Evolutionary conservation across 2,329 filamentous ascomycete genomes (phyloP), one percentile per base, ranked within the genome.

Genomic region (Colletotrichum musae): DNA sequence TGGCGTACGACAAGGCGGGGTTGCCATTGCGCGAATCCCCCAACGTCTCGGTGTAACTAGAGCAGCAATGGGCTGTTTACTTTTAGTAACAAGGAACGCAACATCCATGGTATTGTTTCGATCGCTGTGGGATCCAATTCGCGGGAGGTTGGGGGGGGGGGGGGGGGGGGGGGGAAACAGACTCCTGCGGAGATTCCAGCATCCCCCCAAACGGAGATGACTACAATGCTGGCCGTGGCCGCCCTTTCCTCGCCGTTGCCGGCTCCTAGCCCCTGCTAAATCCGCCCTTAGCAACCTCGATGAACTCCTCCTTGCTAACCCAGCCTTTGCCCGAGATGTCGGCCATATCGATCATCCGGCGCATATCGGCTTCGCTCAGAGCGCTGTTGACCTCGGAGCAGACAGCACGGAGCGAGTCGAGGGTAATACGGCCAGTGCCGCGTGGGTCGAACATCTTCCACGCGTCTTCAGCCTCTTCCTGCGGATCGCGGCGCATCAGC

Each of bases 261-360:
- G 13, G 28, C 12, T 15, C 16, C 32, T 26, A 69, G 48, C 62
- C 62, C 26, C 66, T 56, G 10, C 66, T 64, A n/a, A 69, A 69
- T 3, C 66, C 66, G 18, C 66, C 66, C 56, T 66, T 69, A 16
- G 71, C 71, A 81, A 91, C 89, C 75, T 89, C 88, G 60, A 91
- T 87, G 77, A 93, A 93, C 79, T 93, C 91, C 67, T 92, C 90
- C 73, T 89, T 84, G 72, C 88, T 89, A 7, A 93, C 90, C 64
- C 88, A 94, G 12, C 95, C 95, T 74, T 97, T 97, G 1, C 94
- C 95, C 77, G 97, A 93, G 72, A 98, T 87, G 83, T 99, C 96
- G 83, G 98, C 97, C 81, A 98, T 95, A 77, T 98, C 94, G 83
- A 99, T 96, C 96, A 99, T 99, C 72, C 94, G 94, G 74, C 90